phyloP scores from a whole-genome alignment of 495 filamentous ascomycete genomes.

The Neurospora sp. region DNA sequence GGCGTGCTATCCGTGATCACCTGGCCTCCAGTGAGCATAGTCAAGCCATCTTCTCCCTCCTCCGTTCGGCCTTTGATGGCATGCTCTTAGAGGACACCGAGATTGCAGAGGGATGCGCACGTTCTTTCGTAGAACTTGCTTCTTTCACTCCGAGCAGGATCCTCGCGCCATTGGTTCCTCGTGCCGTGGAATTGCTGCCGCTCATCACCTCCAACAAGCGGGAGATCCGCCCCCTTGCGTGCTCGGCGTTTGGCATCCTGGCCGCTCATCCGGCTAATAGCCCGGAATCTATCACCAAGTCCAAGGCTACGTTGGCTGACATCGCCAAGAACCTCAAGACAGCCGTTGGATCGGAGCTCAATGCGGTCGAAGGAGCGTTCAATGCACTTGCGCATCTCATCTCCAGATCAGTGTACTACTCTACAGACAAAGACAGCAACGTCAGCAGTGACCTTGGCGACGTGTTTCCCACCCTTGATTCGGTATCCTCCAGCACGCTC shows the following conservation, averaged over 20 bases:
- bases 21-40: constrained; percentile 23
- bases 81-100: constrained; percentile 40
- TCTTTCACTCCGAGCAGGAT: constrained; percentile 47
- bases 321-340: constrained; percentile 15
- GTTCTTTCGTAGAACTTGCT: constrained; percentile 56
- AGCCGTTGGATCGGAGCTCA: constrained; percentile 26
- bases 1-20: constrained; percentile 43
- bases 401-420: constrained; percentile 22
- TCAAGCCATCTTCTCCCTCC: constrained; percentile 28
- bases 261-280: constrained; percentile 49
- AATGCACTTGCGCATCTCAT: constrained; percentile 19
- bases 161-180: constrained; percentile 38
- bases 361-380: constrained; percentile 27
- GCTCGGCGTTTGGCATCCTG: constrained; percentile 69
- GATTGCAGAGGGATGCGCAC: constrained; percentile 44
- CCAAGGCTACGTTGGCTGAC: constrained; percentile 2
- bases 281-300: constrained; percentile 11
- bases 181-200: constrained; percentile 41
- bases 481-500: constrained; percentile 4
- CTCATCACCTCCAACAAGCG: constrained; percentile 59
- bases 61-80: constrained; percentile 48
- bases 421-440: background rate
- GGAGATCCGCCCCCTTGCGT: constrained; percentile 49
- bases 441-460: background rate
- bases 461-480: constrained; percentile 14